Evolutionary conservation across 148 eudicot species (phyloP).

Genomic region (Vaccinium corymbosum): DNA sequence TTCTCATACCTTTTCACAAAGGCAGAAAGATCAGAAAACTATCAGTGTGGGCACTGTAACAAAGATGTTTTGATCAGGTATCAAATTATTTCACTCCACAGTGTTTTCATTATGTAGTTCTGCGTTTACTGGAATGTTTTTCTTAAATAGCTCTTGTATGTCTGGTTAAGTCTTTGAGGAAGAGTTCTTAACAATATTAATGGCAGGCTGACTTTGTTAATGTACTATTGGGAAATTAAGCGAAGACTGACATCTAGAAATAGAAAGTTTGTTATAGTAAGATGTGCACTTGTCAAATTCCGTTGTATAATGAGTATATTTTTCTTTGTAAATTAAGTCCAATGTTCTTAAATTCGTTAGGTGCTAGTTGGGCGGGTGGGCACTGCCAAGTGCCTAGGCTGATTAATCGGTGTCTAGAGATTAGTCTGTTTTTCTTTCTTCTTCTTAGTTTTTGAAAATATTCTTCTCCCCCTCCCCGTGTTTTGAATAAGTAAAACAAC

Average conservation of each 20-base stretch:
- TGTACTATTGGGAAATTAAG: neutral
- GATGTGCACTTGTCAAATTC: neutral
- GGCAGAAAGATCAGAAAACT: conserved; percentile 55
- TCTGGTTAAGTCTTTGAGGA: conserved; percentile 2
- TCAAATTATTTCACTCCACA: conserved; percentile 3
- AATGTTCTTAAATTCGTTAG: neutral
- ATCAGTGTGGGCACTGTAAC: conserved; percentile 80
- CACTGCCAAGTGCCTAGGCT: too few species aligned
- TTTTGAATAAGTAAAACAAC: too few species aligned
- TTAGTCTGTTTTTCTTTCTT: too few species aligned
- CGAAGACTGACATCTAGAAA: neutral
- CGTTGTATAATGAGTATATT: neutral
- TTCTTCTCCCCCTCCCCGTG: too few species aligned
- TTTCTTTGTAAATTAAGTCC: neutral
- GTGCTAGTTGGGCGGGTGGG: too few species aligned
- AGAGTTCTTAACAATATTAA: neutral
- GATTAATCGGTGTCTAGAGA: too few species aligned
- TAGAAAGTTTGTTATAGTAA: neutral
- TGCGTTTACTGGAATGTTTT: neutral
- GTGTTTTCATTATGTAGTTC: neutral
- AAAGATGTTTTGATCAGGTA: conserved; percentile 86
- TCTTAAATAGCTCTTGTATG: neutral
- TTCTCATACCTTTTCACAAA: conserved; percentile 76
- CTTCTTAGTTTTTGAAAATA: too few species aligned
- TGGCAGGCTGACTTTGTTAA: neutral